Percentiles rank a stretch among this genome's conserved stretches.
Conservation (phyloP, 208 protist species). For the Polymyxa betae region DNA sequence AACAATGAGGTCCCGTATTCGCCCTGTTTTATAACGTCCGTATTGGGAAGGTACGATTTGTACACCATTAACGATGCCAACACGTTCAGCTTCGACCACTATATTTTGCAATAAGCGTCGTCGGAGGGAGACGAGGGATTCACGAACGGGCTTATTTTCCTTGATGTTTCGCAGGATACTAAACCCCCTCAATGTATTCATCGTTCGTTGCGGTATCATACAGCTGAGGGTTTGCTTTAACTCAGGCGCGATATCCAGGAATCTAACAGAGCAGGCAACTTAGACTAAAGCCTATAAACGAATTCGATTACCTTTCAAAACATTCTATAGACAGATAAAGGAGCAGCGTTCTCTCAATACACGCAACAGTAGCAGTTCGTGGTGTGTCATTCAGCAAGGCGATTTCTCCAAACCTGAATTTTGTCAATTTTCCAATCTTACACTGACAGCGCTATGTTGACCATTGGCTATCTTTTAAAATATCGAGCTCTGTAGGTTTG, state of each 20-base stretch:
- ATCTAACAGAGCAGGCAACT: not conserved
- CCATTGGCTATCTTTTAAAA: slow-evolving; percentile 25
- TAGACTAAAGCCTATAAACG: not conserved
- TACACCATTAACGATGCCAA: slow-evolving; percentile 24
- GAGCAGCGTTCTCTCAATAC: slow-evolving; percentile 22
- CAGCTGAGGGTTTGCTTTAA: not conserved
- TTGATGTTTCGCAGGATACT: not conserved
- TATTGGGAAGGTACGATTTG: not conserved
- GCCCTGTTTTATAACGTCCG: not conserved
- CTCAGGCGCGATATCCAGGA: slow-evolving; percentile 31
- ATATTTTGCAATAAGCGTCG: not conserved
- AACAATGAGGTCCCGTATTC: not conserved
- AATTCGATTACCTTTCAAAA: not conserved
- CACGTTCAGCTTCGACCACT: slow-evolving; percentile 38
- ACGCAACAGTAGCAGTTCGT: slow-evolving; percentile 19
- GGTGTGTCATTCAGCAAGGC: slow-evolving; percentile 36
- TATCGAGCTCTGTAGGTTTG: not conserved
- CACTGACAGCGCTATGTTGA: not conserved
- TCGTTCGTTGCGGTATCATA: slow-evolving; percentile 8
- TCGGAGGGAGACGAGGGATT: not conserved
- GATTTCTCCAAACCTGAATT: slow-evolving; percentile 46
- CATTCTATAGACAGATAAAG: not conserved
- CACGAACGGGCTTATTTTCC: slow-evolving; percentile 10
- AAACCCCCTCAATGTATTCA: not conserved
- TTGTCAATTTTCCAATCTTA: too few relatives aligned